These are phyloP conservation scores for Eucommia ulmoides DNA, from an alignment of 257 asterid genomes.

Conservation along the genomic window DNA sequence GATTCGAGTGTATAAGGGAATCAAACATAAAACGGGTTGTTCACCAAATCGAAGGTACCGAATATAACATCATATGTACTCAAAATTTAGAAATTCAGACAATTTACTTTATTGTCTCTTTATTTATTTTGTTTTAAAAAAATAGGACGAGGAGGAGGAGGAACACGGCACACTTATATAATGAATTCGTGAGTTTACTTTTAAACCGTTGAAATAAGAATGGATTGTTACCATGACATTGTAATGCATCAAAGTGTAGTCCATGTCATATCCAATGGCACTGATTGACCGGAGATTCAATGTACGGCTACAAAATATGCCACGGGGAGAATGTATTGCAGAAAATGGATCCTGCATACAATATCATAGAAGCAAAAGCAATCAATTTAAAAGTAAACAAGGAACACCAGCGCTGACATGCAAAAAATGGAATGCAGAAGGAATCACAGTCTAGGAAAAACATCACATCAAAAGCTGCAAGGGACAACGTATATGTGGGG, in stretches of 20 bases:
- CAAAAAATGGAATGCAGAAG: background rate
- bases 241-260: slow-evolving; percentile 71
- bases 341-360: slow-evolving; percentile 54
- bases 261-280: slow-evolving; percentile 87
- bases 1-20: too few species aligned
- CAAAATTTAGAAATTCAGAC: too few species aligned
- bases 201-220: too few species aligned
- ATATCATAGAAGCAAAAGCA: slow-evolving; percentile 9
- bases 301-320: slow-evolving; percentile 75
- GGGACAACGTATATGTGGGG: background rate
- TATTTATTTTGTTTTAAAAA: too few species aligned
- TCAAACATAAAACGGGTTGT: too few species aligned
- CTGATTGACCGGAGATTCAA: slow-evolving; percentile 66
- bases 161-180: too few species aligned
- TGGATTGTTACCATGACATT: slow-evolving; percentile 51
- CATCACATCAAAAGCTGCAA: background rate
- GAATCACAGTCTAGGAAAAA: too few species aligned
- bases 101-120: too few species aligned
- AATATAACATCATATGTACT: too few species aligned
- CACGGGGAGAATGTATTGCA: slow-evolving; percentile 53
- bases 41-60: too few species aligned
- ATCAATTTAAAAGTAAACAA: background rate
- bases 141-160: too few species aligned
- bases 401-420: background rate
- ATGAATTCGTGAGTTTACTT: too few species aligned